Evolutionary conservation across 345 rosid genomes (phyloP), one percentile per base, ranked within the genome.

Genomic region (Dipteronia dyeriana): DNA sequence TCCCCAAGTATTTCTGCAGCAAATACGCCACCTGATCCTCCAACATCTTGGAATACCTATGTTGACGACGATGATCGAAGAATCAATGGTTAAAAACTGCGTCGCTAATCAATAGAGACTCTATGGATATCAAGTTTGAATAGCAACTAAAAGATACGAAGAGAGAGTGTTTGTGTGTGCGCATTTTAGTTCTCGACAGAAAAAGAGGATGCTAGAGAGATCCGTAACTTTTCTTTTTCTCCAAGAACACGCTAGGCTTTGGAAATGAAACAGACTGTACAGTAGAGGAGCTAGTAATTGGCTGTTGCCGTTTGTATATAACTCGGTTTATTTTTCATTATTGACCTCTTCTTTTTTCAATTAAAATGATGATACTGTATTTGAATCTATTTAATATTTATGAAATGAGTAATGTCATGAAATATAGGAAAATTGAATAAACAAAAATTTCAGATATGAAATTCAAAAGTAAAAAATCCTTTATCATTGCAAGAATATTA

Each of bases 1-100:
- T 96, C 68, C 99, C 99, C 75, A 96, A 76, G 81, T 91, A 96
- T 81, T 90, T 82, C 86, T 96, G 97, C 77, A 96, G 84, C 84
- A 96, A 86, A 77, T 89, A 81, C 56, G 99, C 94, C 43, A 96
- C 99, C 80, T 96, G 98, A 90, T 96, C 99, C 88, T 96, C 99
- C 94, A 96, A 89, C 99, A 96, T 96, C 87, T 79, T 88, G 43
- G 7, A 19, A 74, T 43, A 51, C 79, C 73, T 45, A 45, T 47
- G 26, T 73, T 63, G 78, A 75, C 12, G 53, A 31, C 38, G 38
- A 31, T 31, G 38, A 72, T 69, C 73, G 57, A 73, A 23, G 64
- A 72, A 45, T 69, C 38, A 19, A 75, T 9, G 41, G 45, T 57
- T 66, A 66, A 56, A 75, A 61, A 77, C 39, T 23, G 73, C 59